Evolutionary conservation across 176 grass and related monocot species (phyloP).

Genomic region (Calamus simplicifolius): DNA sequence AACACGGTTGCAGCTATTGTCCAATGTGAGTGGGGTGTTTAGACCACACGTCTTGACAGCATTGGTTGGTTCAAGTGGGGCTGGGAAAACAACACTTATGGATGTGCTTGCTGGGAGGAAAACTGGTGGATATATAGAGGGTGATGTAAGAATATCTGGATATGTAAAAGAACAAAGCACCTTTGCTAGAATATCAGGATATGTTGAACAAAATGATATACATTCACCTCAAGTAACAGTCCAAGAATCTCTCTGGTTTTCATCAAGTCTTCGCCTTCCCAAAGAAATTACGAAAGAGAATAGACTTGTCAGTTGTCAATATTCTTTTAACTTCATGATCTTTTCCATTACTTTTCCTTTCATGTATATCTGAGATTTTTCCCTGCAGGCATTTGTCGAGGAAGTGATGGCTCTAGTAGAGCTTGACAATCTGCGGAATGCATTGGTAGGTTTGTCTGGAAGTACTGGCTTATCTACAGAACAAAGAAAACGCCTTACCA

Average conservation of each 20-base stretch:
- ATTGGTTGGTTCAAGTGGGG: slow-evolving; percentile 68
- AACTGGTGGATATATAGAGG: slow-evolving; percentile 63
- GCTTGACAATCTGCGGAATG: slow-evolving; percentile 50
- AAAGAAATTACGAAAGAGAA: slow-evolving; percentile 38
- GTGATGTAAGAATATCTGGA: slow-evolving; percentile 60
- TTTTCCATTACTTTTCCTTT: neutral
- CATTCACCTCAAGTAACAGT: slow-evolving; percentile 78
- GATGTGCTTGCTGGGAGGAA: slow-evolving; percentile 74
- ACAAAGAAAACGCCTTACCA: slow-evolving; percentile 76
- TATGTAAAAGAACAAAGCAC: slow-evolving; percentile 57
- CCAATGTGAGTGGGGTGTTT: slow-evolving; percentile 59
- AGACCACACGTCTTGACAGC: slow-evolving; percentile 63
- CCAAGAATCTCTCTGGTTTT: slow-evolving; percentile 73
- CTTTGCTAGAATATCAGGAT: slow-evolving; percentile 74
- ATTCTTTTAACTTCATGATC: neutral
- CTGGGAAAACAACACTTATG: slow-evolving; percentile 77
- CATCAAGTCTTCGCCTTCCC: slow-evolving; percentile 55
- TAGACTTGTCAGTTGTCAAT: slow-evolving; percentile 28
- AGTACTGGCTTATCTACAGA: slow-evolving; percentile 61
- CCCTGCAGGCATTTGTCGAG: slow-evolving; percentile 58
- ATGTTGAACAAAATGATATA: slow-evolving; percentile 84
- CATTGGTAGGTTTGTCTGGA: slow-evolving; percentile 60
- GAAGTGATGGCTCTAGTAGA: slow-evolving; percentile 71
- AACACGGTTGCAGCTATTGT: slow-evolving; percentile 49
- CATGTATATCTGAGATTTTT: neutral